phyloP scores from a whole-genome alignment of 148 eudicot species.

The Polygonum maritimum region DNA sequence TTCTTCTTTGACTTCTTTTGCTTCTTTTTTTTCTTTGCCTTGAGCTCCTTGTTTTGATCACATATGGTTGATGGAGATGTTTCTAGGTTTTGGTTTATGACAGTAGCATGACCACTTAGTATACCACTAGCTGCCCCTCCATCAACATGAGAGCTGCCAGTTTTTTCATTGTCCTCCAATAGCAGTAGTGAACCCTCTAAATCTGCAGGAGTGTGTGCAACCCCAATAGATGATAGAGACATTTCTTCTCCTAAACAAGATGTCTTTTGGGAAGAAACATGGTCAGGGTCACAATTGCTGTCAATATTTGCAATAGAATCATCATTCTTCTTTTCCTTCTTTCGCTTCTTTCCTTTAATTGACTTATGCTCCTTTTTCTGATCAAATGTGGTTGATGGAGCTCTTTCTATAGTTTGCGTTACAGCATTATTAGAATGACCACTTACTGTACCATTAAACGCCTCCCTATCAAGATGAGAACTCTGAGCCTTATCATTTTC shows the following conservation, averaged over 20 bases:
- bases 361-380: neutral
- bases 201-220: neutral
- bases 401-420: neutral
- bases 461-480: neutral
- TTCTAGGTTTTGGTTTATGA: neutral
- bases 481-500: neutral
- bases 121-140: neutral
- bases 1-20: neutral
- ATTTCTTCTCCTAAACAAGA: neutral
- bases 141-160: neutral
- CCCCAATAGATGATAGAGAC: too few species aligned
- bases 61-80: neutral
- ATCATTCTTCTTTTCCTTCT: neutral
- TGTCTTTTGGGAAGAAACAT: too few species aligned
- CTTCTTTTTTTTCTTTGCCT: neutral
- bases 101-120: neutral
- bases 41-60: neutral
- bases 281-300: neutral
- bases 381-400: neutral
- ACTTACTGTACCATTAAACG: neutral
- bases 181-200: neutral
- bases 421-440: neutral
- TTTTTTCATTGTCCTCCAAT: neutral
- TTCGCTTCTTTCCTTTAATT: neutral
- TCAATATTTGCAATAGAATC: neutral